phyloP scores from a whole-genome alignment of 2,329 filamentous ascomycete species.

The Aureobasidium sp. region DNA sequence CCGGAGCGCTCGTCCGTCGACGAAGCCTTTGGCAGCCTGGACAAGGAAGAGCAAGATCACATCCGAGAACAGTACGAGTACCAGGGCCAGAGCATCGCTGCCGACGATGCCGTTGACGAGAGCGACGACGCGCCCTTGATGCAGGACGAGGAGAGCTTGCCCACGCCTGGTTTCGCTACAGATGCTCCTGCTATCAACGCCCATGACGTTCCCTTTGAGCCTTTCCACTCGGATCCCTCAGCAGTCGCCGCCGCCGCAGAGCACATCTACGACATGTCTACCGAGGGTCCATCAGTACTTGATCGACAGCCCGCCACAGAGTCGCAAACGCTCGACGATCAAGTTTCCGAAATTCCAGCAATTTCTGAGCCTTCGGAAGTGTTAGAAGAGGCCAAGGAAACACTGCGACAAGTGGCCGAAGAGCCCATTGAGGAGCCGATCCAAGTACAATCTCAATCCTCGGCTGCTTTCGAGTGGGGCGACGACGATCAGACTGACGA shows the following conservation, averaged over 20 bases:
- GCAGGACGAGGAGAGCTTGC: constrained; percentile 31
- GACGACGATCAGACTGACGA: constrained; percentile 16
- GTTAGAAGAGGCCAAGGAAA: not conserved
- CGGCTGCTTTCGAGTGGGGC: constrained; percentile 17
- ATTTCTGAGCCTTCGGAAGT: not conserved
- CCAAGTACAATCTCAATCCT: not conserved
- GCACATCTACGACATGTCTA: not conserved
- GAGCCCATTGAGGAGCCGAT: constrained; percentile 2
- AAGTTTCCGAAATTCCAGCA: not conserved
- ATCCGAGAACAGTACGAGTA: constrained; percentile 35
- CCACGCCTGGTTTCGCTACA: constrained; percentile 22
- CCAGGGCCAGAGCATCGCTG: constrained; percentile 38
- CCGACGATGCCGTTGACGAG: constrained; percentile 42
- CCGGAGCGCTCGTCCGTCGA: not conserved
- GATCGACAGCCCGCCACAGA: not conserved
- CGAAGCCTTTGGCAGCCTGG: not conserved
- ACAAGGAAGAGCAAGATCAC: not conserved
- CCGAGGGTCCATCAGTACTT: not conserved
- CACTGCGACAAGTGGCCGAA: not conserved
- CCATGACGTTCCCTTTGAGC: not conserved
- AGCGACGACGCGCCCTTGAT: constrained; percentile 36
- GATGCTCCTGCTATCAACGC: constrained; percentile 1
- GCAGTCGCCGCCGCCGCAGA: not conserved
- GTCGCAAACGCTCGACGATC: not conserved
- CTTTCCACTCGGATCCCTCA: not conserved